A percentile compares a stretch with the other conserved stretches of the same genome.
Conservation (phyloP, 331 rosid genomes). For the Cydonia oblonga region DNA sequence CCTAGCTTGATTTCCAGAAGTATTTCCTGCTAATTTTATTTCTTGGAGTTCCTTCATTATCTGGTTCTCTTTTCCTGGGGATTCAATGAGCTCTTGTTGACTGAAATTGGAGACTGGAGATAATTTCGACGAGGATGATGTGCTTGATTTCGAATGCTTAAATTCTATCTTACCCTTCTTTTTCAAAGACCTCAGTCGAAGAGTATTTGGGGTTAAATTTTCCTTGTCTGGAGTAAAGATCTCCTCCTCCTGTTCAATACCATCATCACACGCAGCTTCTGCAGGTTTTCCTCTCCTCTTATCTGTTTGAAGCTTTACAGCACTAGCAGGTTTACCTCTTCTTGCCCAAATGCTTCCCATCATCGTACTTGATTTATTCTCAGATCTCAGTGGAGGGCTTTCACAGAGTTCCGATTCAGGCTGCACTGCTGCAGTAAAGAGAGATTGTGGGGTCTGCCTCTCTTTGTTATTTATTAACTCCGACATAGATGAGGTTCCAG, state of each 20-base stretch:
- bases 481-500: constrained; percentile 18
- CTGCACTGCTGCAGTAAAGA: constrained; percentile 5
- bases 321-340: constrained; percentile 57
- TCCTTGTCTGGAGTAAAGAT: constrained; percentile 54
- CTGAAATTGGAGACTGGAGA: constrained; percentile 16
- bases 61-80: constrained; percentile 39
- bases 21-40: constrained; percentile 17
- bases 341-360: constrained; percentile 42
- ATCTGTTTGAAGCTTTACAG: constrained; percentile 34
- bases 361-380: constrained; percentile 13
- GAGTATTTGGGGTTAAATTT: constrained; percentile 48
- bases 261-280: constrained; percentile 12
- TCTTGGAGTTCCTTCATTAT: constrained; percentile 28
- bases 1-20: constrained; percentile 20
- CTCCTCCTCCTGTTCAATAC: constrained; percentile 37
- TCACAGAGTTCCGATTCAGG: constrained; percentile 18
- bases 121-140: constrained; percentile 19
- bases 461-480: constrained; percentile 16
- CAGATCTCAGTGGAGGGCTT: constrained; percentile 10
- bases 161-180: constrained; percentile 34
- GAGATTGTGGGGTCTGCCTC: constrained; percentile 26
- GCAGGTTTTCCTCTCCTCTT: constrained; percentile 18
- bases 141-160: constrained; percentile 20
- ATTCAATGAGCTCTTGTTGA: constrained; percentile 17
- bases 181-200: constrained; percentile 27